These are phyloP conservation scores for Alternaria sp. DNA, from an alignment of 2,329 filamentous ascomycete species.

Conservation along the genomic window DNA sequence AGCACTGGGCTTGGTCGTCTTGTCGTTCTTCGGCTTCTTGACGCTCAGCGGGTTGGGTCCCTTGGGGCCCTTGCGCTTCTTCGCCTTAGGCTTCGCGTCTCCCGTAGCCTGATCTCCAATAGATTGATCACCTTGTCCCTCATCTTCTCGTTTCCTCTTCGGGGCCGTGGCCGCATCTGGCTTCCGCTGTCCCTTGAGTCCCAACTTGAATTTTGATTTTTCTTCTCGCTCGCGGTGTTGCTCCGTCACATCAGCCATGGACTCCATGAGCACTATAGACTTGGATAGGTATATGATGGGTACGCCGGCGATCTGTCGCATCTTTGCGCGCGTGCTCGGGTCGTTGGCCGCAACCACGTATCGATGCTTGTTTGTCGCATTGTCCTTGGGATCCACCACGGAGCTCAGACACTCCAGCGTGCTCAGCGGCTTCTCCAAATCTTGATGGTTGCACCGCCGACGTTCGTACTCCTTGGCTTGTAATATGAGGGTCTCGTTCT, in stretches of 20 bases:
- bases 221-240: constrained; percentile 72
- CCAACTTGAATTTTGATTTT: constrained; percentile 74
- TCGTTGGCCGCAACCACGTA: constrained; percentile 82
- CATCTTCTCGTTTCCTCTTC: constrained; percentile 53
- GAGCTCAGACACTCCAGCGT: constrained; percentile 73
- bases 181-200: constrained; percentile 61
- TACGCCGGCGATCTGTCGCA: constrained; percentile 73
- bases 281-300: constrained; percentile 80
- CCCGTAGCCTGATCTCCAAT: constrained; percentile 27
- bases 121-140: constrained; percentile 50
- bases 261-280: constrained; percentile 80
- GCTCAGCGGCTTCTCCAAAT: constrained; percentile 73
- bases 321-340: constrained; percentile 64
- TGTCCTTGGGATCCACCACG: constrained; percentile 80
- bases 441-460: constrained; percentile 78
- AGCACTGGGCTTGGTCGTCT: constrained; percentile 12
- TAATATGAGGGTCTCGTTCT: constrained; percentile 68
- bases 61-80: constrained; percentile 67
- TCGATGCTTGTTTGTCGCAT: constrained; percentile 75
- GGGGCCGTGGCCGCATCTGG: constrained; percentile 35
- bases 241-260: constrained; percentile 73
- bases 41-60: constrained; percentile 74
- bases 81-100: constrained; percentile 50
- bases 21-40: constrained; percentile 69
- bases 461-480: constrained; percentile 78